These are phyloP conservation scores for Urtica urens DNA, from an alignment of 306 rosid species.

Conservation along the genomic window DNA sequence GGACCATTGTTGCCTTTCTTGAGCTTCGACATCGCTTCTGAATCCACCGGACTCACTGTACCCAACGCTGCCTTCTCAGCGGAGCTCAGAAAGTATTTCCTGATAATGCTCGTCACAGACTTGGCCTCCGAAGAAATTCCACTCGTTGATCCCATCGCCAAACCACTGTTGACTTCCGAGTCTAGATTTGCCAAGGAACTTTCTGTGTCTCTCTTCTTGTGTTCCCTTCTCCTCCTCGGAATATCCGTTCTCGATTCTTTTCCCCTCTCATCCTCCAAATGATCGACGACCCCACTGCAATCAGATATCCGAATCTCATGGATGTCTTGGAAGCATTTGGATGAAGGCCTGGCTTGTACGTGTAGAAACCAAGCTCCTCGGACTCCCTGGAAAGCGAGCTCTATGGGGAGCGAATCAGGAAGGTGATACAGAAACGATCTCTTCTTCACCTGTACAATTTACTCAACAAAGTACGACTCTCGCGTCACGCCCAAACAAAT, in stretches of 20 bases:
- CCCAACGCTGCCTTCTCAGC: not conserved
- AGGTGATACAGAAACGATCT: slow-evolving; percentile 46
- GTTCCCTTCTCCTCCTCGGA: too few relatives aligned
- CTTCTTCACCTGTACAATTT: slow-evolving; percentile 60
- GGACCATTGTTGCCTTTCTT: not conserved
- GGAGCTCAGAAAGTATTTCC: slow-evolving; percentile 2
- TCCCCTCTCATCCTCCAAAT: too few relatives aligned
- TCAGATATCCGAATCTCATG: too few relatives aligned
- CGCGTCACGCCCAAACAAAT: not conserved
- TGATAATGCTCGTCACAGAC: slow-evolving; percentile 9
- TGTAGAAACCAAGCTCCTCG: slow-evolving; percentile 58
- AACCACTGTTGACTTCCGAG: not conserved
- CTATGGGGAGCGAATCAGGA: slow-evolving; percentile 42
- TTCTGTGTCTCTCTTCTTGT: not conserved
- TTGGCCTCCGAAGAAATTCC: not conserved
- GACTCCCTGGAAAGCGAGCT: slow-evolving; percentile 30
- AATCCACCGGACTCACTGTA: not conserved
- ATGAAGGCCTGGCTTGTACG: slow-evolving; percentile 28
- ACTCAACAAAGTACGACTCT: too few relatives aligned
- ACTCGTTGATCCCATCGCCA: not conserved
- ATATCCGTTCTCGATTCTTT: slow-evolving; percentile 17
- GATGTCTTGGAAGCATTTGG: slow-evolving; percentile 4
- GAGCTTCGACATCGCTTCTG: slow-evolving; percentile 4
- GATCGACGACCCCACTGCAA: too few relatives aligned
- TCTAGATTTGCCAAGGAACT: not conserved